Base-by-base conservation (phyloP, 306 rosid genomes). In the Pyrus pyrifolia region DNA sequence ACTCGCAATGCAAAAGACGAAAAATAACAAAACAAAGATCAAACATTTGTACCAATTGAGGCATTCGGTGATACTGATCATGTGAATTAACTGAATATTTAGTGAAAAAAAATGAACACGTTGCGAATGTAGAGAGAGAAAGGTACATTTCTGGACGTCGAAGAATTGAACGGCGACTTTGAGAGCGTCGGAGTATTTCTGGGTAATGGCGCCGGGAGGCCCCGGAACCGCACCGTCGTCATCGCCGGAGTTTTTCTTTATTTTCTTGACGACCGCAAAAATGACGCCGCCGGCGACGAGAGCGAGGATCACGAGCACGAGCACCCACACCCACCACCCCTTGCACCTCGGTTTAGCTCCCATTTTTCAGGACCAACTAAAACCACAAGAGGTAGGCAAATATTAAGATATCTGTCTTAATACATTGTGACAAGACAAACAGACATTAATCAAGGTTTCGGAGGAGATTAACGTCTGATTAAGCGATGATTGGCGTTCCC, bases 91-190 rank as follows among this genome's bases (percentile, higher is more conserved):
- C 4, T 7, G 25, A 30, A 52, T 8, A 29, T 18, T 29, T 44
- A 51, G n/a, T 30, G 27, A 25, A 25, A 68, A 19, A 21, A 14
- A 27, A 15, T 17, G 9, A 40, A 70, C 17, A 44, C 25, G 30
- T 14, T 31, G 18, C 10, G 3, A 61, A 42, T 30, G 27, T 2
- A 42, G 35, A 19, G 61, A 52, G 25, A 58, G 21, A 27, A 60
- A 77, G 23, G 35, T 89, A 94, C 99, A 92, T 83, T 96, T 96
- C 72, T 96, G 99, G 4, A 92, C 51, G 73, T 96, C 98, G 84
- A 96, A 89, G 88, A 96, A 96, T 44, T 85, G 85, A 84, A 92
- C 21, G n/a, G 99, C 87, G 35, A 83, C 53, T 83, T 88, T 82
- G 82, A 96, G 97, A 31, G 99, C 96, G 73, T 83, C 83, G 60